phyloP scores from a whole-genome alignment of 2,329 filamentous ascomycete genomes.

The Neocucurbitaria cava region DNA sequence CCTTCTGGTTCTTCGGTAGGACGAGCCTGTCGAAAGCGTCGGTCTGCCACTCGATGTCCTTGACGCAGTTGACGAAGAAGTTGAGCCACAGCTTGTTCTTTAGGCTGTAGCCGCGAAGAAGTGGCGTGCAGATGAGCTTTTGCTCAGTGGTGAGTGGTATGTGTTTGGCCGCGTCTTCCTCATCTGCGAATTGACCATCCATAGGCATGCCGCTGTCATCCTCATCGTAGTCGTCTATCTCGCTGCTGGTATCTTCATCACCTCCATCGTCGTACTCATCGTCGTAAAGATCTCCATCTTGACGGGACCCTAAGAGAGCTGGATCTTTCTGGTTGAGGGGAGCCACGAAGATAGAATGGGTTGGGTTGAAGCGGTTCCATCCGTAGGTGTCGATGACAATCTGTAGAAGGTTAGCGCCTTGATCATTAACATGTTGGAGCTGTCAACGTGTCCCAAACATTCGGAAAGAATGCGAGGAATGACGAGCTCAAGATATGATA shows the following conservation, averaged over 20 bases:
- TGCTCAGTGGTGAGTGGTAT: constrained; percentile 20
- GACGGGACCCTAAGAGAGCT: neutral
- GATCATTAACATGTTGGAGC: too few relatives aligned
- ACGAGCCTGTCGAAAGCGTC: constrained; percentile 55
- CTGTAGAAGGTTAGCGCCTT: neutral
- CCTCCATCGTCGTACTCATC: constrained; percentile 16
- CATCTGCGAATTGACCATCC: constrained; percentile 23
- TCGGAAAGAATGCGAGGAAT: too few relatives aligned
- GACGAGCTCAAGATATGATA: too few relatives aligned
- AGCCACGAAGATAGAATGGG: constrained; percentile 47
- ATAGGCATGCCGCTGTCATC: constrained; percentile 22
- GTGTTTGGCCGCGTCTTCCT: constrained; percentile 20
- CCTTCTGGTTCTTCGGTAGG: constrained; percentile 31
- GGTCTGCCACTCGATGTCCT: constrained; percentile 54
- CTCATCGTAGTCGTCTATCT: constrained; percentile 9
- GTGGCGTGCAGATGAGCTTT: constrained; percentile 53
- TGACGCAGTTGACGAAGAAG: constrained; percentile 48
- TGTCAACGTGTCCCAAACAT: too few relatives aligned
- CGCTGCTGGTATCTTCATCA: neutral
- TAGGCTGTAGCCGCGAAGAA: constrained; percentile 45
- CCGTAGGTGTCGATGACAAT: constrained; percentile 62
- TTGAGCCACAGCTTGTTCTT: constrained; percentile 37
- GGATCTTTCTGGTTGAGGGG: constrained; percentile 44
- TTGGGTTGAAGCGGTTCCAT: constrained; percentile 59
- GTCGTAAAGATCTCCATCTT: neutral